Evolutionary conservation across 1,139 yeast genomes (phyloP), one percentile per base, ranked within the genome.

Genomic region (Pichia cactophila): DNA sequence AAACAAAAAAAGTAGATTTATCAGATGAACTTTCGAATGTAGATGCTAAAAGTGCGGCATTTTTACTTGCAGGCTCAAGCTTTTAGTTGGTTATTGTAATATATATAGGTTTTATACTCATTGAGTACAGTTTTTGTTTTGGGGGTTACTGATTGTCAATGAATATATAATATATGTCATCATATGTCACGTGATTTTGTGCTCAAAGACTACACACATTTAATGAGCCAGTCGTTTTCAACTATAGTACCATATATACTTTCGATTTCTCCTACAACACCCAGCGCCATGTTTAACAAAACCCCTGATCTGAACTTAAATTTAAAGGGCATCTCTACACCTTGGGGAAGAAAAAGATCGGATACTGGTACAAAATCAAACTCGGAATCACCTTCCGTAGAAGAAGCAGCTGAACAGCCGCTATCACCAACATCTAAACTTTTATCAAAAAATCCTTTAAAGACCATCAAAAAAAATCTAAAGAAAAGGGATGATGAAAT

Each of bases 1-100:
- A 12, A 23, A 64, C 62, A 5, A 61, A 54, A 6, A 66, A 62
- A 5, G 66, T 63, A 17, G 61, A 61, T 28, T 62, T 58, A n/a
- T 66, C 47, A 2, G 63, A 56, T 4, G 69, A 67, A 20, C 58
- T 62, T 14, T 56, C 70, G 11, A 67, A 68, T 2, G 78, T 87
- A 6, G 92, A 87, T 67, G 95, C 96, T 1, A 80, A 79, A 56
- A 82, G 81, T 61, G 97, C 96, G 1, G 97, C 96, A 1, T 72
- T 79, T 45, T 61, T 89, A 42, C 70, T 89, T 41, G 95, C 95
- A 1, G 82, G 82, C 2, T 82, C 92, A 2, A 81, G 87, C 1
- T 87, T 86, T 60, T 83, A 66, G 55, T 23, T 29, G 10, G 14
- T 29, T 12, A 14, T 35, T 9, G 17, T 39, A 37, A 26, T 43